Evolutionary conservation across 371 early-diverging fungal genomes (phyloP).

Genomic region (Homolaphlyctis polyrhiza): DNA sequence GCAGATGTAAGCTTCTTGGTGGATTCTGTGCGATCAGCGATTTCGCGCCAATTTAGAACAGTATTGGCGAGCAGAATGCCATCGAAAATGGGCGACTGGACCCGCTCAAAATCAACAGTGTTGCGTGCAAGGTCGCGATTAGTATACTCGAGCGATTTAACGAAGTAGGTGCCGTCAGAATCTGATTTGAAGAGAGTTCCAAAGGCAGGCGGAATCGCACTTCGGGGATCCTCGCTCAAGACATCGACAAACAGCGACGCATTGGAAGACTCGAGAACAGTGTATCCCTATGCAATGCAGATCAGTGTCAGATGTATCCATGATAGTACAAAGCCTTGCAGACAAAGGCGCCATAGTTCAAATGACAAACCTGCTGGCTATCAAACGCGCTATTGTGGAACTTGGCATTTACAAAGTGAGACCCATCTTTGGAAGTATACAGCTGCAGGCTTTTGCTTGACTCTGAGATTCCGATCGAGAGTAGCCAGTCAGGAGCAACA

Average conservation of each 20-base stretch:
- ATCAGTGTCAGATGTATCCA: not conserved
- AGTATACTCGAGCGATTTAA: slow-evolving; percentile 67
- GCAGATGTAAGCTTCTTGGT: slow-evolving; percentile 64
- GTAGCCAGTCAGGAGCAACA: slow-evolving; percentile 16
- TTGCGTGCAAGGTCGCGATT: slow-evolving; percentile 65
- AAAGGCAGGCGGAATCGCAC: slow-evolving; percentile 24
- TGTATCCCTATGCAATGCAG: slow-evolving; percentile 60
- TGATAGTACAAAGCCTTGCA: slow-evolving; percentile 7
- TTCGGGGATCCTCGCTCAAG: slow-evolving; percentile 24
- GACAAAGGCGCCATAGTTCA: not conserved
- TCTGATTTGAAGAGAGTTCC: slow-evolving; percentile 82
- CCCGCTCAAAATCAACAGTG: slow-evolving; percentile 83
- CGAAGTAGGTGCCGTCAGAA: slow-evolving; percentile 86
- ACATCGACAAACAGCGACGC: slow-evolving; percentile 65
- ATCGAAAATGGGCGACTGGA: slow-evolving; percentile 62
- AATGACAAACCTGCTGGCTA: not conserved
- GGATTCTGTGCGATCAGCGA: slow-evolving; percentile 33
- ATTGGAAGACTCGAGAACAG: slow-evolving; percentile 70
- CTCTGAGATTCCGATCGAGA: not conserved
- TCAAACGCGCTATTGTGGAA: not conserved
- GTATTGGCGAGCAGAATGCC: slow-evolving; percentile 82
- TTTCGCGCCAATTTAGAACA: slow-evolving; percentile 63
- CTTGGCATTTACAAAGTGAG: not conserved
- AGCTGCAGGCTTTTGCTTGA: not conserved
- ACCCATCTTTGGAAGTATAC: not conserved